A percentile compares a stretch with the other conserved stretches of the same genome.
Conservation (phyloP, 352 stramenopile species). For the Pythium angustatum region DNA sequence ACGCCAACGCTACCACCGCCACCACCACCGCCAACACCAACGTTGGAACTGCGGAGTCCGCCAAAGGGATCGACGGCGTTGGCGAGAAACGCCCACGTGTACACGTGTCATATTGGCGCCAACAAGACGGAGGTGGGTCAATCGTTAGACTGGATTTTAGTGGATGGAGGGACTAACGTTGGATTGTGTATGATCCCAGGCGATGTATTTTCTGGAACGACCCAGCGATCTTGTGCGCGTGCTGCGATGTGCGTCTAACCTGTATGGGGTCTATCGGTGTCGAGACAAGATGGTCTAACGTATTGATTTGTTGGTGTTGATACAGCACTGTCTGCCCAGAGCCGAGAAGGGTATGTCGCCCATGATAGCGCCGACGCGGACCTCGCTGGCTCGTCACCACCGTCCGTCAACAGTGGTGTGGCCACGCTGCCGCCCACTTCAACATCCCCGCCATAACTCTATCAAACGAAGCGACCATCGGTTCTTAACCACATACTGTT, state of each 20-base stretch:
- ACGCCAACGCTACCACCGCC: not conserved
- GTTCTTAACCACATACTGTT: too few relatives aligned
- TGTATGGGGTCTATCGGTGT: conserved; percentile 1
- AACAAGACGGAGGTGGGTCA: conserved; percentile 67
- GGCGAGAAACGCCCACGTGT: conserved; percentile 56
- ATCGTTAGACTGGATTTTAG: not conserved
- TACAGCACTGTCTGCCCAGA: conserved; percentile 57
- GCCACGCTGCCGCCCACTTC: not conserved
- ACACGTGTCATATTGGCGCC: conserved; percentile 70
- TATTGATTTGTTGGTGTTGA: not conserved
- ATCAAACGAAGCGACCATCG: not conserved
- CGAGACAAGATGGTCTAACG: not conserved
- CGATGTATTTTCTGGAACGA: conserved; percentile 72
- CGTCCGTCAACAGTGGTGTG: not conserved
- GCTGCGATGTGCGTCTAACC: conserved; percentile 45
- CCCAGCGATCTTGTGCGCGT: conserved; percentile 59
- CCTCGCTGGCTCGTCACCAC: not conserved
- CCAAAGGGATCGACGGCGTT: conserved; percentile 36
- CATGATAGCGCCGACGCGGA: conserved; percentile 18
- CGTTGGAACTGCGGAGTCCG: conserved; percentile 19
- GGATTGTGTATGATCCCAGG: conserved; percentile 28
- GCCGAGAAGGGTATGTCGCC: conserved; percentile 43
- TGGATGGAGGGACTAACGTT: not conserved
- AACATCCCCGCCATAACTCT: conserved; percentile 5
- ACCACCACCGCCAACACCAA: not conserved